These are phyloP conservation scores for Thelonectria discophora DNA, from an alignment of 2,329 filamentous ascomycete genomes.

Conservation along the genomic window DNA sequence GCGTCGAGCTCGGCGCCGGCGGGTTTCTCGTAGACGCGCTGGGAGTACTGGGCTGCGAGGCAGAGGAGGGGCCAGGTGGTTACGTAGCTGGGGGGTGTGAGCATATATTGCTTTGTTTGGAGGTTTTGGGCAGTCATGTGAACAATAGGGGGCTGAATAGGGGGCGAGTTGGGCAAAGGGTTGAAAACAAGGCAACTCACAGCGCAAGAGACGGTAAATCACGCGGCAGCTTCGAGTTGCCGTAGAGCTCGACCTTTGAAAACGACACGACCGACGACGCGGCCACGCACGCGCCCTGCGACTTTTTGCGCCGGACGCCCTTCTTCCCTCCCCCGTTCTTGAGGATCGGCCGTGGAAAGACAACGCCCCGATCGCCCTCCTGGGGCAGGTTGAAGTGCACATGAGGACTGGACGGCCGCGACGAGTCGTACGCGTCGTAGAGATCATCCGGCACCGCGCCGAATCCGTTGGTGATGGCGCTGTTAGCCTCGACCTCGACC, in stretches of 20 bases:
- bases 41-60: slow-evolving; percentile 80
- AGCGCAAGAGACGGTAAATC: slow-evolving; percentile 74
- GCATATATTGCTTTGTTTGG: not conserved
- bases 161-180: too few species aligned
- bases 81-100: slow-evolving; percentile 63
- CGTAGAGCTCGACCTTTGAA: slow-evolving; percentile 79
- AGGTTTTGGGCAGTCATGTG: too few species aligned
- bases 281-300: slow-evolving; percentile 26
- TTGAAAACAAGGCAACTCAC: slow-evolving; percentile 51
- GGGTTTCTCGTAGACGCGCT: slow-evolving; percentile 75
- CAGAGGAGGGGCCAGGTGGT: slow-evolving; percentile 80
- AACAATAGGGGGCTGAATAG: too few species aligned
- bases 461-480: too few species aligned
- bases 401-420: not conserved
- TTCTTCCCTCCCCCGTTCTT: slow-evolving; percentile 30
- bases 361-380: slow-evolving; percentile 20
- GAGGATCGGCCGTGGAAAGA: not conserved
- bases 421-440: too few species aligned
- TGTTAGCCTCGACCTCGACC: slow-evolving; percentile 15
- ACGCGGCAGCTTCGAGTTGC: slow-evolving; percentile 77
- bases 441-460: too few species aligned
- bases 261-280: slow-evolving; percentile 60
- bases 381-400: slow-evolving; percentile 8
- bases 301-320: slow-evolving; percentile 27
- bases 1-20: slow-evolving; percentile 70